phyloP scores from a whole-genome alignment of 2,329 filamentous ascomycete genomes.

The Aureobasidium sp. region DNA sequence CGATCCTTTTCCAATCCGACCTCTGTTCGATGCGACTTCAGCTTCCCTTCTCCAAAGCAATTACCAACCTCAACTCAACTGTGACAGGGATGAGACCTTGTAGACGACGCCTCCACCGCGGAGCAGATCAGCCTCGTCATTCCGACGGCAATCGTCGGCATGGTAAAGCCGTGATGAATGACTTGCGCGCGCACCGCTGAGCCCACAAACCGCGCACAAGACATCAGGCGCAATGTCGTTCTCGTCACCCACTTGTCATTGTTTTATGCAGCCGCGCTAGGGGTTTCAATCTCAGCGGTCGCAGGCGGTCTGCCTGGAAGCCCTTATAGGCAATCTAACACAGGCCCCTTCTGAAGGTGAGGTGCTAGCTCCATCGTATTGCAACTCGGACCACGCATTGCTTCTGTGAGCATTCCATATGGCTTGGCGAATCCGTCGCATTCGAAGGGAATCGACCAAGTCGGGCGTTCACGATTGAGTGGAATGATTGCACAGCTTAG shows the following conservation, averaged over 20 bases:
- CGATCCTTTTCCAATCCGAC: not conserved
- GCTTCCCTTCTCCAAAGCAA: not conserved
- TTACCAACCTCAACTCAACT: not conserved
- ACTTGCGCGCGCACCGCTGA: conserved; percentile 3
- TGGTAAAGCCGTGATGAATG: not conserved
- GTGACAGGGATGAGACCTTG: not conserved
- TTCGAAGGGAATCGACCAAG: not conserved
- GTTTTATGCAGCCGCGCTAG: not conserved
- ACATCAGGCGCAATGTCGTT: conserved; percentile 3
- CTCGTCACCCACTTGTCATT: conserved; percentile 1
- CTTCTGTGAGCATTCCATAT: conserved; percentile 8
- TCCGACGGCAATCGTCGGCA: conserved; percentile 6
- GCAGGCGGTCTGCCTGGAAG: not conserved
- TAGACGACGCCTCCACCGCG: not conserved
- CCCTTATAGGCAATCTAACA: conserved; percentile 1
- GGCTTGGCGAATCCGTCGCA: conserved; percentile 1
- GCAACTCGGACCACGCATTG: conserved; percentile 7
- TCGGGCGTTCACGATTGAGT: not conserved
- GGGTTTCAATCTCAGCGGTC: not conserved
- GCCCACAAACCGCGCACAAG: not conserved
- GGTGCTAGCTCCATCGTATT: conserved; percentile 4
- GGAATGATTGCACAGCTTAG: not conserved
- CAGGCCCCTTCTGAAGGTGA: conserved; percentile 1
- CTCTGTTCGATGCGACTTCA: not conserved
- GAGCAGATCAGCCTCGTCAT: conserved; percentile 8